Evolutionary conservation across 23 red algal genomes (phyloP), one percentile per base, ranked within the genome.

Genomic region (Gracilaria domingensis): DNA sequence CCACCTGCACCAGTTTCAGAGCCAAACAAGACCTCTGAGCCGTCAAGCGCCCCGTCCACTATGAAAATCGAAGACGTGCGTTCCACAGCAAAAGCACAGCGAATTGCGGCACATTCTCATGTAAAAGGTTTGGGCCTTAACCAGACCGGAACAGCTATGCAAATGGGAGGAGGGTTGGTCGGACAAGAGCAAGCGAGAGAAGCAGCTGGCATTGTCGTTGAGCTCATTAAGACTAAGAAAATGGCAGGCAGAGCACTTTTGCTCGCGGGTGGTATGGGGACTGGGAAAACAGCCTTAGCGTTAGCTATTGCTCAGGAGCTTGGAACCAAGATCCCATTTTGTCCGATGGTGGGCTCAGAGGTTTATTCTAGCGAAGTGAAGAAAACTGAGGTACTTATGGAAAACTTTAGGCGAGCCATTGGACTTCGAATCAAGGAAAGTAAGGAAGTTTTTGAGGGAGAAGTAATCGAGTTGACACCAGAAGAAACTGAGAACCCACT

Each of bases 371-470:
- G 91, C 14, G 97, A 99, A 80, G 97, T 99, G 48, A 99, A 99
- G 57, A 99, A 99, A 79, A 96, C 97, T 28, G 97, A 99, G 66
- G 93, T 99, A 11, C 82, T 99, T 24, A 99, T 93, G 91, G 94
- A 96, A 67, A 88, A 95, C 78, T 99, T 99, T 79, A 70, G 97
- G 58, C 86, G 97, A 53, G 97, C 97, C 9, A 99, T 99, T 53
- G 97, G 97, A 33, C 59, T 99, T 71, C 82, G 97, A 60, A 95
- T 99, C 51, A 99, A 99, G 69, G 97, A 99, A 67, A 93, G 94
- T 38, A 99, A 99, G 82, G 97, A 99, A 87, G 97, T 99, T 13
- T 99, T 92, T 88, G 97, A 99, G 62, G 97, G 97, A 21, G 97
- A 99, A 74, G 97, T 99, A 38, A 94, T 91, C 21, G 97, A 99